Percentiles rank a stretch among this genome's conserved stretches.
These are phyloP conservation scores for Megacollybia platyphylla DNA, from an alignment of 1,284 basidiomycete genomes.

Conservation along the genomic window DNA sequence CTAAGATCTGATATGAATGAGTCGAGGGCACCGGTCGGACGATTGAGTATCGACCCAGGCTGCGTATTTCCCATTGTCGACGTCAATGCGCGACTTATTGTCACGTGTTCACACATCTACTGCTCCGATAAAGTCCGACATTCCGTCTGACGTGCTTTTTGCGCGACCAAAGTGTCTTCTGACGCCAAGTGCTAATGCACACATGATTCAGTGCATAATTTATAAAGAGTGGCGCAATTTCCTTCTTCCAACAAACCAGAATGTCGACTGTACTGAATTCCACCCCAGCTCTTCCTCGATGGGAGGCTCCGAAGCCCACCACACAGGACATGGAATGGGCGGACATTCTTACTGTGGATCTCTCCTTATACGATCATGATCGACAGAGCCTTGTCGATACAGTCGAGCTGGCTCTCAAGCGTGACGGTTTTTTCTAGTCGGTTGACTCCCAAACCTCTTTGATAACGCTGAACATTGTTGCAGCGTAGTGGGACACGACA, in stretches of 20 bases:
- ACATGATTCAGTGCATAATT: no score
- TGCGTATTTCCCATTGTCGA: slow-evolving; percentile 56
- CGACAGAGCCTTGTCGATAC: slow-evolving; percentile 16
- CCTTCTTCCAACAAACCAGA: no score
- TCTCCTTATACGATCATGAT: slow-evolving; percentile 17
- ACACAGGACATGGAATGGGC: slow-evolving; percentile 20
- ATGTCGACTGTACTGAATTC: no score
- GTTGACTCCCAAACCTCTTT: no score
- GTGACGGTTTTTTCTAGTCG: slow-evolving; percentile 22
- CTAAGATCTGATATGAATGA: slow-evolving; percentile 84
- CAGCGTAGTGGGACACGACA: slow-evolving; percentile 19
- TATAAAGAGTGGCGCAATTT: no score
- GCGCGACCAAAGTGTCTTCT: no score
- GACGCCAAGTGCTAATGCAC: no score
- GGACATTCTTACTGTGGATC: slow-evolving; percentile 22
- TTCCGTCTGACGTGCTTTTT: no score
- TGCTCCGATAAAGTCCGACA: no score
- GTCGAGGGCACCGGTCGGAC: slow-evolving; percentile 70
- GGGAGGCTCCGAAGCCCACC: slow-evolving; percentile 14
- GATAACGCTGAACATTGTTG: no score
- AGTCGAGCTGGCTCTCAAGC: slow-evolving; percentile 17
- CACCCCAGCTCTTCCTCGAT: slow-evolving; percentile 4
- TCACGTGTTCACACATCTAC: no score
- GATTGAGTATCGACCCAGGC: slow-evolving; percentile 49
- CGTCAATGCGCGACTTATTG: neutral